phyloP scores from a whole-genome alignment of 495 filamentous ascomycete species.

The Barbatosphaeria neglecta region DNA sequence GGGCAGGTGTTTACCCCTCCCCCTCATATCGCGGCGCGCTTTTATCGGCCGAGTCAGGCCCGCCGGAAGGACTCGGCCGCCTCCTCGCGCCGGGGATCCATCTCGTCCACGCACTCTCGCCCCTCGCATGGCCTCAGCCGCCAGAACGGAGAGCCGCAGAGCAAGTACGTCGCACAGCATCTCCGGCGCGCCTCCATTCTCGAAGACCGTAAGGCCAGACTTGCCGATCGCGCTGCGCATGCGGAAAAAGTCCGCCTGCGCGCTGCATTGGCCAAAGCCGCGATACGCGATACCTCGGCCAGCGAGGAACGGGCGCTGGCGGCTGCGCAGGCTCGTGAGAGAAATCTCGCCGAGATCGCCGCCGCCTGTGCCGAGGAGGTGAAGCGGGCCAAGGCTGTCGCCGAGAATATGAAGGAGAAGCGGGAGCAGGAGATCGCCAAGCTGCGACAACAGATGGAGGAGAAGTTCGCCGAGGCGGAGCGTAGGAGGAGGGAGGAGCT shows the following conservation, averaged over 20 bases:
- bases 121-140: slow-evolving; percentile 49
- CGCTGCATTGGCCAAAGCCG: slow-evolving; percentile 74
- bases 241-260: slow-evolving; percentile 92
- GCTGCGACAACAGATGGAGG: slow-evolving; percentile 68
- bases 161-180: slow-evolving; percentile 78
- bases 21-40: slow-evolving; percentile 75
- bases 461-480: slow-evolving; percentile 80
- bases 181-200: slow-evolving; percentile 84
- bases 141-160: slow-evolving; percentile 48
- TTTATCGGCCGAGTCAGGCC: slow-evolving; percentile 59
- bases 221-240: slow-evolving; percentile 88
- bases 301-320: slow-evolving; percentile 77
- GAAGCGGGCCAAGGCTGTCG: slow-evolving; percentile 81
- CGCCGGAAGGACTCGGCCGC: slow-evolving; percentile 73
- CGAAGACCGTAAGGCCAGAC: slow-evolving; percentile 81
- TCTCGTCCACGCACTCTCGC: slow-evolving; percentile 72
- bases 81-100: slow-evolving; percentile 79
- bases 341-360: slow-evolving; percentile 83
- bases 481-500: slow-evolving; percentile 48
- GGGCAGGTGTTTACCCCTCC: slow-evolving; percentile 51
- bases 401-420: slow-evolving; percentile 83
- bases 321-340: slow-evolving; percentile 84
- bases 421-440: slow-evolving; percentile 75
- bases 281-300: slow-evolving; percentile 45
- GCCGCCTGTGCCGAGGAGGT: slow-evolving; percentile 94